These are phyloP conservation scores for Pistacia vera DNA, from an alignment of 345 rosid species.

Conservation along the genomic window DNA sequence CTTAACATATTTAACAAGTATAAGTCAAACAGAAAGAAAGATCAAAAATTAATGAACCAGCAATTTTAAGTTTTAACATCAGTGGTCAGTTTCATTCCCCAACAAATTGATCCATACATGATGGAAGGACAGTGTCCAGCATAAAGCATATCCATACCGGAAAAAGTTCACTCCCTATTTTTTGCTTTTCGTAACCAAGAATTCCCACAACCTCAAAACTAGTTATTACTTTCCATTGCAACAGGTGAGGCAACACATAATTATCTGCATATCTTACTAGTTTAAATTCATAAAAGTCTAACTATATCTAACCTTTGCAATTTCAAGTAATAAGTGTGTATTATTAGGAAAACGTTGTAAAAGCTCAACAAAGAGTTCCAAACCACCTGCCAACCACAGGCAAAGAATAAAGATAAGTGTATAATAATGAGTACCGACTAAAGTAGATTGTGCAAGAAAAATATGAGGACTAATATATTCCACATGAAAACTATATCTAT, in stretches of 20 bases:
- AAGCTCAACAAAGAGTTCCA: conserved; percentile 84
- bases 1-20: conserved; percentile 41
- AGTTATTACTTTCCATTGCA: too few relatives aligned
- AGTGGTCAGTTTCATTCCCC: background rate
- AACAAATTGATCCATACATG: too few relatives aligned
- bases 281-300: conserved; percentile 9
- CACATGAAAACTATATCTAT: background rate
- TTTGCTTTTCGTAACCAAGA: too few relatives aligned
- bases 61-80: background rate
- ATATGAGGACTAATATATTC: conserved; percentile 7
- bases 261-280: background rate
- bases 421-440: background rate
- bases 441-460: conserved; percentile 2
- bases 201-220: too few relatives aligned
- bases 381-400: conserved; percentile 65
- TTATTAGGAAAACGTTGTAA: conserved; percentile 91
- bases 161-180: too few relatives aligned
- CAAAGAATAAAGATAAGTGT: background rate
- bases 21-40: conserved; percentile 23
- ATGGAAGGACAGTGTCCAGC: too few relatives aligned
- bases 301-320: conserved; percentile 77
- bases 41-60: conserved; percentile 8
- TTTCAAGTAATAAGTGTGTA: conserved; percentile 85
- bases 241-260: background rate
- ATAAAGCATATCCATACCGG: too few relatives aligned